Evolutionary conservation across 2,329 filamentous ascomycete genomes (phyloP).

Genomic region (Trichoderma endophyticum): DNA sequence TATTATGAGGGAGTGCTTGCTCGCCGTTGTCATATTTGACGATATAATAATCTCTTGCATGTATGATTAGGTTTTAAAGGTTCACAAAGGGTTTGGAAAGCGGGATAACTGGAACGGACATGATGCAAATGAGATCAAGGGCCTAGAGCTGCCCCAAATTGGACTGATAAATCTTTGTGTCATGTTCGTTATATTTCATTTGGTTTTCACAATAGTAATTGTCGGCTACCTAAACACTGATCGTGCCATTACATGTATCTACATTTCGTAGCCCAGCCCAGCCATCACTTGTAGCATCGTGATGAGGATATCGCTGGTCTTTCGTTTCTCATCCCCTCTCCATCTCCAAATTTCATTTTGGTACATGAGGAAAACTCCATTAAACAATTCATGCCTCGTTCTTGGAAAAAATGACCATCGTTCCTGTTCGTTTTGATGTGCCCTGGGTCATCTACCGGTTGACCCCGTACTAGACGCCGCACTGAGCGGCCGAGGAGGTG

Average conservation of each 20-base stretch:
- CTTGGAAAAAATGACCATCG: background rate
- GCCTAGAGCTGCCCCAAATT: background rate
- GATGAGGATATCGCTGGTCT: background rate
- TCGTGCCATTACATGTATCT: background rate
- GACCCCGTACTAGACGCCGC: slow-evolving; percentile 44
- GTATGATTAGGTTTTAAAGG: background rate
- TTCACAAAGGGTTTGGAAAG: background rate
- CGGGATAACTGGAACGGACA: background rate
- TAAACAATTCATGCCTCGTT: background rate
- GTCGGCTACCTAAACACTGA: background rate
- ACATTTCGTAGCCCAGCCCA: slow-evolving; percentile 18
- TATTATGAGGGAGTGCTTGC: background rate
- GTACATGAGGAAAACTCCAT: background rate
- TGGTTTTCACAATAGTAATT: background rate
- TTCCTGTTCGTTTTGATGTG: background rate
- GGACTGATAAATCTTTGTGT: background rate
- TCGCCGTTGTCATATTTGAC: background rate
- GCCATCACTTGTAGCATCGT: slow-evolving; percentile 24
- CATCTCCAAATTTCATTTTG: background rate
- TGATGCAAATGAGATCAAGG: background rate
- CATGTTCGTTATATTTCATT: background rate
- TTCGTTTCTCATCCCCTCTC: background rate
- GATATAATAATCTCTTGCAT: background rate
- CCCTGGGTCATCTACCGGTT: slow-evolving; percentile 34
- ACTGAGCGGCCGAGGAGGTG: slow-evolving; percentile 37